Evolutionary conservation across 495 filamentous ascomycete genomes (phyloP).

Genomic region (Hypomontagnella submonticulosa): DNA sequence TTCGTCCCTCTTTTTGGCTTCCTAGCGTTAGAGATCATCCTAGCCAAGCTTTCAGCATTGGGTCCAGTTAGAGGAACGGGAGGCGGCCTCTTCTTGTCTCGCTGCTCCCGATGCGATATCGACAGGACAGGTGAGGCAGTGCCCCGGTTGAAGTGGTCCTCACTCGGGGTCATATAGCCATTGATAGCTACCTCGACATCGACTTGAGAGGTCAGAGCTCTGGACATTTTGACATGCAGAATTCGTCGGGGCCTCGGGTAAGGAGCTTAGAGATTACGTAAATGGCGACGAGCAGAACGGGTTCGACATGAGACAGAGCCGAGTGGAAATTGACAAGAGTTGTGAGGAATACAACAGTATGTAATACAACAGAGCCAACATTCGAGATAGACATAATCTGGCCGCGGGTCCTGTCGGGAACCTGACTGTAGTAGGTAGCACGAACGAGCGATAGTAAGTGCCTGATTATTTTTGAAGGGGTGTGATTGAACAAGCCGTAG

Average conservation of each 20-base stretch:
- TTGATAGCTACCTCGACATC: slow-evolving; percentile 29
- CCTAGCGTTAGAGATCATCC: slow-evolving; percentile 45
- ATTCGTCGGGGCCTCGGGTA: slow-evolving; percentile 44
- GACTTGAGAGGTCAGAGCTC: slow-evolving; percentile 33
- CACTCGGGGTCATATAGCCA: slow-evolving; percentile 45
- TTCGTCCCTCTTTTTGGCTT: slow-evolving; percentile 37
- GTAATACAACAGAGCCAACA: slow-evolving; percentile 51
- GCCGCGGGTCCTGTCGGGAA: slow-evolving; percentile 24
- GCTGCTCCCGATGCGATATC: slow-evolving; percentile 22
- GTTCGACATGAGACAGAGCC: slow-evolving; percentile 49
- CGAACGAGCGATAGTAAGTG: background rate
- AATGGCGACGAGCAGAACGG: slow-evolving; percentile 46
- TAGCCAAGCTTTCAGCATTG: slow-evolving; percentile 45
- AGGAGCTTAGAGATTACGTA: slow-evolving; percentile 50
- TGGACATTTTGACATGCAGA: slow-evolving; percentile 44
- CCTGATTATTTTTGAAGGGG: background rate
- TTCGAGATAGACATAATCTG: slow-evolving; percentile 53
- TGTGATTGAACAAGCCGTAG: too few relatives aligned
- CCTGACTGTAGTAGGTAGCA: slow-evolving; percentile 2
- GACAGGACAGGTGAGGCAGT: slow-evolving; percentile 21
- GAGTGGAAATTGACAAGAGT: slow-evolving; percentile 54
- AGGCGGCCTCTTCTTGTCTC: slow-evolving; percentile 13
- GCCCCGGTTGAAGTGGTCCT: slow-evolving; percentile 36
- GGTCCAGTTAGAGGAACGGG: slow-evolving; percentile 12
- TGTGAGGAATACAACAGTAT: slow-evolving; percentile 54